Evolutionary conservation across 805 yeast species (phyloP).

Genomic region (Saccharomycopsis sp.): DNA sequence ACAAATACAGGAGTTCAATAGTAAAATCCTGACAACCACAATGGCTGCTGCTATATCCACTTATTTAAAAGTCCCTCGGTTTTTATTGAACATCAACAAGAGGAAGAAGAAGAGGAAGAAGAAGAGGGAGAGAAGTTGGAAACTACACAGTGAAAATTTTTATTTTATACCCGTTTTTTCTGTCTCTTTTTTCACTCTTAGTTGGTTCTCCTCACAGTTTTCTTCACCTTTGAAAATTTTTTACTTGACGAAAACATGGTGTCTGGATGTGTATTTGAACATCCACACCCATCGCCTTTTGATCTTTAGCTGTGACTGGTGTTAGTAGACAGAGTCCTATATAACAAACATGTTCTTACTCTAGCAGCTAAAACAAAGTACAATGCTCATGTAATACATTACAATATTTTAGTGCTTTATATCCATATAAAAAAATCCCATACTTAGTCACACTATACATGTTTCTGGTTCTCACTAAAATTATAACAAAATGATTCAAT

Average conservation of each 20-base stretch:
- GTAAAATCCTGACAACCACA: background rate
- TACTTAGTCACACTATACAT: background rate
- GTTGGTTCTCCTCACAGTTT: background rate
- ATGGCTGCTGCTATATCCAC: background rate
- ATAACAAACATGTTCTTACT: no score
- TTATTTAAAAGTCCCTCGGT: no score
- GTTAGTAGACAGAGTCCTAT: no score
- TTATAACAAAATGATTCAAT: constrained; percentile 10
- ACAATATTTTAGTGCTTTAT: no score
- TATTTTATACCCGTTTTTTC: background rate
- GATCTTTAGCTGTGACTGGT: no score
- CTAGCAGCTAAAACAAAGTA: no score
- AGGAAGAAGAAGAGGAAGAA: background rate
- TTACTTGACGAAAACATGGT: background rate
- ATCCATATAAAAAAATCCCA: background rate
- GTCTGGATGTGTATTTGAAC: background rate
- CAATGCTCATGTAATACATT: no score
- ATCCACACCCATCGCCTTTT: no score
- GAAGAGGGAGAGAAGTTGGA: background rate
- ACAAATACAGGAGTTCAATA: background rate
- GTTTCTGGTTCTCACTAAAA: constrained; percentile 1
- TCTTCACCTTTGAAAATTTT: background rate
- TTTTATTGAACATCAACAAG: no score
- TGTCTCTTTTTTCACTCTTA: background rate
- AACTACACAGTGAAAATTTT: background rate